phyloP scores from a whole-genome alignment of 768 basidiomycete genomes.

The Mycena rebaudengoi region DNA sequence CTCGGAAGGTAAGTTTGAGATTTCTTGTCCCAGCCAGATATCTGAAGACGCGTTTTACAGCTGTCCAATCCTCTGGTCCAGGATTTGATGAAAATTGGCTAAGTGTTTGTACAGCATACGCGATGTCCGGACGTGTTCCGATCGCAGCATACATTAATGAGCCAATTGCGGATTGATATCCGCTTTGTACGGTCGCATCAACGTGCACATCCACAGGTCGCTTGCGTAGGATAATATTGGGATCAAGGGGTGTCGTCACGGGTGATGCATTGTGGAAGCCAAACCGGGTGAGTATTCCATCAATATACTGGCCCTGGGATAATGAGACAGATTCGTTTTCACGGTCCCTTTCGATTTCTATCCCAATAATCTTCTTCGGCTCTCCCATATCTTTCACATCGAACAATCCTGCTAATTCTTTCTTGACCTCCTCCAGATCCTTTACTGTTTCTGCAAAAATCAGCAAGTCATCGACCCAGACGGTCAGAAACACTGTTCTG shows the following conservation, averaged over 20 bases:
- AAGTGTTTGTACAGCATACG: conserved; percentile 23
- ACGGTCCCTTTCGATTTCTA: conserved; percentile 31
- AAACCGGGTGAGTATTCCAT: conserved; percentile 2
- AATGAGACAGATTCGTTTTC: conserved; percentile 4
- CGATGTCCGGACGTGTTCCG: conserved; percentile 31
- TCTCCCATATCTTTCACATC: conserved; percentile 34
- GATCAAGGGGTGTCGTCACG: conserved; percentile 12
- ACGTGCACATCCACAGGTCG: background rate
- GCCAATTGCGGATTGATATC: conserved; percentile 13
- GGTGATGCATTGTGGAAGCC: conserved; percentile 10
- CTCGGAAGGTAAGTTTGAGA: conserved; percentile 5
- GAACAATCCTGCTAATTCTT: conserved; percentile 18
- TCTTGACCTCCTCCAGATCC: background rate
- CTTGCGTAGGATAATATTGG: conserved; percentile 6
- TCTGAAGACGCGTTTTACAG: conserved; percentile 39
- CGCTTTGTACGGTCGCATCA: background rate
- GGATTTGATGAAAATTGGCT: conserved; percentile 31
- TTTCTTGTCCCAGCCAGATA: conserved; percentile 42
- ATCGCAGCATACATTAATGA: conserved; percentile 16
- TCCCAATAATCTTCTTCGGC: conserved; percentile 34
- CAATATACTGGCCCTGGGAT: conserved; percentile 10
- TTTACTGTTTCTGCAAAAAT: conserved; percentile 20
- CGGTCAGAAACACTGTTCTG: conserved; percentile 26
- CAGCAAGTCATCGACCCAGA: conserved; percentile 41
- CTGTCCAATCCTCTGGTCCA: conserved; percentile 38